Conservation (phyloP, 2,329 filamentous ascomycete species). For the Incumbomyces delicatus region DNA sequence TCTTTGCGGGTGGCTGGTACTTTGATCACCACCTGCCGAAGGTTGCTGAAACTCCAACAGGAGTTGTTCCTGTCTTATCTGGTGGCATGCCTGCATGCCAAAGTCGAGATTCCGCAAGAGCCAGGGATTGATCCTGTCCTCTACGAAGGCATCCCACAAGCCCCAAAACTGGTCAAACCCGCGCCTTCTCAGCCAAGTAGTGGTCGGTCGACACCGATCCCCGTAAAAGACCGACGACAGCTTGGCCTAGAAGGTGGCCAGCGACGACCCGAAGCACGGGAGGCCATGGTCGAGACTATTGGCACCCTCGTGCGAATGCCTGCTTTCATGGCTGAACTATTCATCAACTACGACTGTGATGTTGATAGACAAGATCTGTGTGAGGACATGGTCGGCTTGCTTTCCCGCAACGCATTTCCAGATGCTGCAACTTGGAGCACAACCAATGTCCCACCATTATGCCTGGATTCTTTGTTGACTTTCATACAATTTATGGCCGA, state of each 20-base stretch:
- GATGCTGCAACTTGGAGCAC: constrained; percentile 99
- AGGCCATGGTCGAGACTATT: constrained; percentile 97
- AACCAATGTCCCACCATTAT: constrained; percentile 90
- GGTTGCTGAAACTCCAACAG: constrained; percentile 88
- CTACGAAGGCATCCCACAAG: constrained; percentile 86
- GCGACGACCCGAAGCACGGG: constrained; percentile 85
- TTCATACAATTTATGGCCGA: constrained; percentile 90
- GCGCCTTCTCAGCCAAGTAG: constrained; percentile 64
- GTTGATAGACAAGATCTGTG: constrained; percentile 84
- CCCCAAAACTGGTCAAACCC: constrained; percentile 76
- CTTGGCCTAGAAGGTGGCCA: constrained; percentile 85
- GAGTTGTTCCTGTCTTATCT: constrained; percentile 92
- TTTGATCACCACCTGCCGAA: constrained; percentile 77
- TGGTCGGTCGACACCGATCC: constrained; percentile 79
- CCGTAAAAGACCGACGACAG: constrained; percentile 84
- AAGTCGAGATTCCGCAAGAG: constrained; percentile 88
- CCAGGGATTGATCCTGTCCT: constrained; percentile 80
- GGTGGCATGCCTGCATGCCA: constrained; percentile 84
- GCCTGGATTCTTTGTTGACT: constrained; percentile 79
- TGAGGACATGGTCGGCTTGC: constrained; percentile 84
- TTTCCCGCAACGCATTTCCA: constrained; percentile 89
- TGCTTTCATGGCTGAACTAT: constrained; percentile 87
- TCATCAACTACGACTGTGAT: constrained; percentile 97
- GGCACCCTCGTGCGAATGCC: constrained; percentile 87
- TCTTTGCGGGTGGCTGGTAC: constrained; percentile 88